Evolutionary conservation across 2,329 filamentous ascomycete species (phyloP).

Genomic region (Chaetomium sp.): DNA sequence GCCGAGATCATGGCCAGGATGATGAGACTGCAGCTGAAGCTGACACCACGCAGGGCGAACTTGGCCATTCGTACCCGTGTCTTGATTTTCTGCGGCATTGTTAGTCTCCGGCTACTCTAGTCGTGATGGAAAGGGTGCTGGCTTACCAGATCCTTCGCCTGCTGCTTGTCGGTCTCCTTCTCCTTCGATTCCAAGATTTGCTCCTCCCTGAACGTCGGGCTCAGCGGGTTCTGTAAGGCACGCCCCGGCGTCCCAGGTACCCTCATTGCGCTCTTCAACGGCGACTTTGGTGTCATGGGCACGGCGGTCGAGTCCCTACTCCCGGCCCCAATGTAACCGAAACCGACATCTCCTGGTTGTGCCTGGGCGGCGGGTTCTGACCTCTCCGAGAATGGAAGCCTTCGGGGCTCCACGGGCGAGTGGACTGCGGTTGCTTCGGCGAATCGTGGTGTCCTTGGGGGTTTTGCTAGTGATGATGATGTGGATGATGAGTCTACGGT

Average conservation of each 20-base stretch:
- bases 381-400: slow-evolving; percentile 58
- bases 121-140: background rate
- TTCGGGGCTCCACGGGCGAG: slow-evolving; percentile 67
- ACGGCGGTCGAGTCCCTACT: slow-evolving; percentile 60
- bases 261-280: slow-evolving; percentile 88
- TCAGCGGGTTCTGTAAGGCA: slow-evolving; percentile 74
- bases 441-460: slow-evolving; percentile 75
- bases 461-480: slow-evolving; percentile 59
- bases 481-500: slow-evolving; percentile 56
- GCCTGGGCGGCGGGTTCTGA: slow-evolving; percentile 59
- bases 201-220: slow-evolving; percentile 90
- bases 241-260: slow-evolving; percentile 79
- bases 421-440: slow-evolving; percentile 78
- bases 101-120: slow-evolving; percentile 32
- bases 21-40: slow-evolving; percentile 95
- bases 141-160: slow-evolving; percentile 85
- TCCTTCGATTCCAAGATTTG: slow-evolving; percentile 84
- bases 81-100: slow-evolving; percentile 75
- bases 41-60: slow-evolving; percentile 90
- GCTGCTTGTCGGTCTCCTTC: slow-evolving; percentile 77
- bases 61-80: slow-evolving; percentile 89
- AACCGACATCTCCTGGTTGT: slow-evolving; percentile 84
- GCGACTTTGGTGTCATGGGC: slow-evolving; percentile 71
- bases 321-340: slow-evolving; percentile 78
- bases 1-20: slow-evolving; percentile 86